Evolutionary conservation across 345 rosid species (phyloP).

Genomic region (Garcia nutans): DNA sequence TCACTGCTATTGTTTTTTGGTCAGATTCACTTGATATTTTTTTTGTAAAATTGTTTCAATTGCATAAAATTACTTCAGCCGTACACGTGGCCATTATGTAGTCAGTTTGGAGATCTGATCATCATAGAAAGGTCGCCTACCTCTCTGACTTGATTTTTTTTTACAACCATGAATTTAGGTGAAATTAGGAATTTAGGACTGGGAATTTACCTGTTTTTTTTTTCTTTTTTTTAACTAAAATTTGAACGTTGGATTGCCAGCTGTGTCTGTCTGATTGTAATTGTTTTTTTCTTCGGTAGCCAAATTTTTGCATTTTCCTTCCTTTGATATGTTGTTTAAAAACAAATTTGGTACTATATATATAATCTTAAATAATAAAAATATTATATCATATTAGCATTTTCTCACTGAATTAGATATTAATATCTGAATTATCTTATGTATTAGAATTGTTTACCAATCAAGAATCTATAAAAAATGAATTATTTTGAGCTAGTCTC

Average conservation of each 20-base stretch:
- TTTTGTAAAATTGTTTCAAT: too few relatives aligned
- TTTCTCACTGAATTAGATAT: too few relatives aligned
- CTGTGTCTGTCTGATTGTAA: slow-evolving; percentile 1
- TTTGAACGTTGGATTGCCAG: slow-evolving; percentile 19
- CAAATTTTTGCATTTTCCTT: too few relatives aligned
- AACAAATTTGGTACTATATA: too few relatives aligned
- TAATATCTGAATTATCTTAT: too few relatives aligned
- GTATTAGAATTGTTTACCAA: too few relatives aligned
- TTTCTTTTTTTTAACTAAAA: background rate
- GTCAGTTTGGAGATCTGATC: background rate
- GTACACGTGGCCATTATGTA: slow-evolving; percentile 3
- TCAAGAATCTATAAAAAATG: too few relatives aligned
- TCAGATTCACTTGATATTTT: too few relatives aligned
- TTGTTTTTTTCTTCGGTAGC: background rate
- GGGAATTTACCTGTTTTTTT: background rate
- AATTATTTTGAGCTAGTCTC: too few relatives aligned
- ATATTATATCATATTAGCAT: too few relatives aligned
- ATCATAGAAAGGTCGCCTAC: slow-evolving; percentile 7
- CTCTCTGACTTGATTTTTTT: background rate
- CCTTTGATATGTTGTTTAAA: too few relatives aligned
- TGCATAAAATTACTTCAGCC: background rate
- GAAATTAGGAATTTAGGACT: slow-evolving; percentile 3
- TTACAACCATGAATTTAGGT: background rate
- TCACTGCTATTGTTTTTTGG: background rate
- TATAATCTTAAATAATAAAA: too few relatives aligned